phyloP scores from a whole-genome alignment of 768 basidiomycete species.

The Calocybe cyanea region DNA sequence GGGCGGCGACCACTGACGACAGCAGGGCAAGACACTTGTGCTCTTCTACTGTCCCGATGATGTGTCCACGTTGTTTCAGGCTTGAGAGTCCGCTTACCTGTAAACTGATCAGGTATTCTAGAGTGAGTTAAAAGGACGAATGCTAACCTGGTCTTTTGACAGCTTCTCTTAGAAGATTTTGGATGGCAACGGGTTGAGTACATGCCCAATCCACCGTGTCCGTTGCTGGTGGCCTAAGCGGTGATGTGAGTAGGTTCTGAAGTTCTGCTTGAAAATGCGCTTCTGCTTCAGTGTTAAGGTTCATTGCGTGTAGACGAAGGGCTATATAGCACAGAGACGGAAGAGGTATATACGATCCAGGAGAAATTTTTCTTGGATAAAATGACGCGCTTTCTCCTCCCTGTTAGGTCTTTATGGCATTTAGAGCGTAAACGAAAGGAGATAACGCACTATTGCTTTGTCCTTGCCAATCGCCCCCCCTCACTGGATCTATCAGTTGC shows the following conservation, averaged over 20 bases:
- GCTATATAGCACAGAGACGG: no score
- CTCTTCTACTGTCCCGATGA: not conserved
- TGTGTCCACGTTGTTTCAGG: slow-evolving; percentile 5
- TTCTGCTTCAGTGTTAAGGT: no score
- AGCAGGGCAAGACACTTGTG: slow-evolving; percentile 1
- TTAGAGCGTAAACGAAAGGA: no score
- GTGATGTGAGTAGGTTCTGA: slow-evolving; percentile 2
- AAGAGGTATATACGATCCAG: no score
- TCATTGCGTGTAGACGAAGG: no score
- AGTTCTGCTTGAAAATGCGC: slow-evolving; percentile 2
- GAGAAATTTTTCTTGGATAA: no score
- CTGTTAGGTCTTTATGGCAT: no score
- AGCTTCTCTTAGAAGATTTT: slow-evolving; percentile 7
- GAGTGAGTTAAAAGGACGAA: not conserved
- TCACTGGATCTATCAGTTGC: no score
- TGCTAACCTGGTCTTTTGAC: slow-evolving; percentile 8
- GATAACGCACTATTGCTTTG: no score
- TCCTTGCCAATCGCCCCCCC: no score
- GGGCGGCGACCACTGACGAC: not conserved
- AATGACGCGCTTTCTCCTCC: no score
- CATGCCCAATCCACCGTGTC: slow-evolving; percentile 13
- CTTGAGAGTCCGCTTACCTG: slow-evolving; percentile 6
- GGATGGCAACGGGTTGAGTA: slow-evolving; percentile 11
- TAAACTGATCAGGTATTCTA: not conserved
- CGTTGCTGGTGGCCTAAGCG: slow-evolving; percentile 3